Evolutionary conservation across 2,329 filamentous ascomycete species (phyloP), one percentile per base, ranked within the genome.

Genomic region (Zopfia rhizophila): DNA sequence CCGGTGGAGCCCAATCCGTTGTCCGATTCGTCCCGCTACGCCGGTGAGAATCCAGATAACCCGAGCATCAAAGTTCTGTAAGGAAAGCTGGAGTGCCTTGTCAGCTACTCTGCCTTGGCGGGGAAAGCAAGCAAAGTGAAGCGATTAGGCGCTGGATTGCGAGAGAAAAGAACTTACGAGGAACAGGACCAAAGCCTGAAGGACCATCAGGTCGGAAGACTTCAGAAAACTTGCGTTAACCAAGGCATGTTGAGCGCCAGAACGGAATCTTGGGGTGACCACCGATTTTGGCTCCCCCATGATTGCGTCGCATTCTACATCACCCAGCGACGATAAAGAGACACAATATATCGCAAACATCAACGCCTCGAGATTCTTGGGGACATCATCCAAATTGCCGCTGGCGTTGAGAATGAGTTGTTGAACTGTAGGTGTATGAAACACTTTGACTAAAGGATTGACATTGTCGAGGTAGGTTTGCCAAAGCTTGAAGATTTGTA

Each of bases 381-480:
- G 79, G 2, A 90, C 69, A 29, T 75, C 78, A 10, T 74, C 72
- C 14, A 86, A 73, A 49, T 83, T 79, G 12, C 78, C 78, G 1
- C 80, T 81, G 2, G 86, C 85, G 46, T 88, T 82, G 25, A 88
- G 78, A 6, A 91, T 75, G 32, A 82, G 79, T 2, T 81, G 79
- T 59, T 91, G 85, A 3, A 90, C 69, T 0, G 85, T 85, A 0
- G 89, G 88, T 1, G 87, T 81, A 63, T 93, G 89, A 17, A 90
- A 84, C 32, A 85, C 61, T 64, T 91, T 92, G 55, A 84, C 83
- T 32, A 91, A 67, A 0, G 89, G 88, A 58, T 92, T 88, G 43
- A 92, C 84, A 50, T 89, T 85, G 36, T 90, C 84, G 5, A 91
- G 73, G 55, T 87, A 91, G 7, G 84, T 76, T 64, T 91, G 86